Conservation (phyloP, 129 eudicot genomes). For the Artemisia argyi region DNA sequence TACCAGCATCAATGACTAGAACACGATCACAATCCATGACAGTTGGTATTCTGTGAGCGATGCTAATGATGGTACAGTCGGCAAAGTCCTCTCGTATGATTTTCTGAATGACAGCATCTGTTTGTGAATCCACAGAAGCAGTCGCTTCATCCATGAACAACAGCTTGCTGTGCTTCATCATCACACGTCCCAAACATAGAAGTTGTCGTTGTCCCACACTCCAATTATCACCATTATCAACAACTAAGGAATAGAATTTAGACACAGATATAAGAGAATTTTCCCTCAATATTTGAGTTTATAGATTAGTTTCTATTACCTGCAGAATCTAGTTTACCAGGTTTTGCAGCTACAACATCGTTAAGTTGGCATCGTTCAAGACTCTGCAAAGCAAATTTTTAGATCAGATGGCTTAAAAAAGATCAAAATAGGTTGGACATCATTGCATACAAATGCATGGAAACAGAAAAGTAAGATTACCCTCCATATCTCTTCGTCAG, state of each 20-base stretch:
- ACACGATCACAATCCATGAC: conserved; percentile 94
- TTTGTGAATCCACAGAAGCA: conserved; percentile 75
- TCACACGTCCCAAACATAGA: conserved; percentile 63
- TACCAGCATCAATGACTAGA: conserved; percentile 85
- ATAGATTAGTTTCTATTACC: conserved; percentile 38
- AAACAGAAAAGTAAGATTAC: conserved; percentile 28
- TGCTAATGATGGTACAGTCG: conserved; percentile 77
- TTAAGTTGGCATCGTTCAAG: conserved; percentile 77
- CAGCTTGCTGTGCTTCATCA: conserved; percentile 56
- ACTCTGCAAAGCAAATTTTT: conserved; percentile 43
- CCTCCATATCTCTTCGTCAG: conserved; percentile 86
- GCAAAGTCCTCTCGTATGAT: conserved; percentile 79
- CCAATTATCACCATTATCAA: conserved; percentile 74
- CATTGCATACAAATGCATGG: background rate
- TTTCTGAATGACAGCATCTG: conserved; percentile 61
- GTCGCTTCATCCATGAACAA: conserved; percentile 86
- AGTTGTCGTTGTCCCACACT: conserved; percentile 83
- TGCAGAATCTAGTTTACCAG: conserved; percentile 58
- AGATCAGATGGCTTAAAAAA: background rate
- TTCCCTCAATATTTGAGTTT: background rate
- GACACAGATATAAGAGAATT: background rate
- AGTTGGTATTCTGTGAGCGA: conserved; percentile 93
- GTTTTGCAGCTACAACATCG: conserved; percentile 71
- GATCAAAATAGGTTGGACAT: background rate
- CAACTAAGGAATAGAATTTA: conserved; percentile 31